phyloP scores from a whole-genome alignment of 495 filamentous ascomycete species.

The Talaromyces liani region DNA sequence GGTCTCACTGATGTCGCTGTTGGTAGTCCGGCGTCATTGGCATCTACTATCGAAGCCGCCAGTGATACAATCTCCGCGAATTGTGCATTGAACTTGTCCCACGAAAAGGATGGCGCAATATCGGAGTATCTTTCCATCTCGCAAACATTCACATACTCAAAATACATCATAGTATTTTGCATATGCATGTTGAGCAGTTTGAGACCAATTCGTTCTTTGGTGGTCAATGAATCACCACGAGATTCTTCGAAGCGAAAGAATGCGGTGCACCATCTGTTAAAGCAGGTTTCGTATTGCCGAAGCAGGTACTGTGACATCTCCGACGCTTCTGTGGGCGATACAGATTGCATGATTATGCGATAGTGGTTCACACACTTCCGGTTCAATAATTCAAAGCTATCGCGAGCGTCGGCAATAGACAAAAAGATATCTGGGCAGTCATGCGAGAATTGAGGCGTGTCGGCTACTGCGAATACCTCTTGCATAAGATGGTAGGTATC shows the following conservation, averaged over 20 bases:
- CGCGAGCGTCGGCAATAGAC: constrained; percentile 17
- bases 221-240: constrained; percentile 10
- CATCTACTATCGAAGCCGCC: constrained; percentile 13
- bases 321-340: background rate
- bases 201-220: constrained; percentile 13
- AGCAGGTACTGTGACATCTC: background rate
- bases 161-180: constrained; percentile 6
- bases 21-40: background rate
- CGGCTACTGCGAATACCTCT: background rate
- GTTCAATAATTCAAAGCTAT: constrained; percentile 14
- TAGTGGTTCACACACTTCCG: background rate
- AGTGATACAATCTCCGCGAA: constrained; percentile 21
- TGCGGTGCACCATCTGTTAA: constrained; percentile 13
- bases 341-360: background rate
- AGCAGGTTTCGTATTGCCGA: constrained; percentile 4
- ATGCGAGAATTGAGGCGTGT: background rate
- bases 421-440: constrained; percentile 5
- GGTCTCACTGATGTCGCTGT: constrained; percentile 6
- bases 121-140: background rate
- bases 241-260: constrained; percentile 12
- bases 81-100: constrained; percentile 14
- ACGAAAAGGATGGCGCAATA: background rate
- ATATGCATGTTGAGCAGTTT: constrained; percentile 14
- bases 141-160: constrained; percentile 5
- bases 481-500: background rate